Percentiles rank a stretch among this genome's conserved stretches.
phyloP scores from a whole-genome alignment of 148 eudicot genomes.

The Spergularia marina region DNA sequence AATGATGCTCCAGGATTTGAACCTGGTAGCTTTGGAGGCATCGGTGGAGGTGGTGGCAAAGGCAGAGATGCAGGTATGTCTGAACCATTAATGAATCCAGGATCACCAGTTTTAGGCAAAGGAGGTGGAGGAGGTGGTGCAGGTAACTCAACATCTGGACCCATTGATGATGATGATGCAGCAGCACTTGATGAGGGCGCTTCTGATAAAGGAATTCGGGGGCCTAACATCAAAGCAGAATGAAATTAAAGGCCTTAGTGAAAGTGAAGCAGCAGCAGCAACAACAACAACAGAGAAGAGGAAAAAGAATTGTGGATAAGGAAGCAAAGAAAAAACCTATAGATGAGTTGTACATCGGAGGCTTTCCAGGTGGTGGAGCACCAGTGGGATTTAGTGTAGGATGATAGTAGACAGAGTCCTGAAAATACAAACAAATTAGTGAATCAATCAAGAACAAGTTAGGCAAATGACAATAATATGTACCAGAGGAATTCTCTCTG shows the following conservation, averaged over 20 bases:
- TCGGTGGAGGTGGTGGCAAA: constrained; percentile 87
- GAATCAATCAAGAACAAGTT: neutral
- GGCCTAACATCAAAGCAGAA: constrained; percentile 46
- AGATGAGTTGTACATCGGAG: constrained; percentile 93
- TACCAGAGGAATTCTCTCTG: neutral
- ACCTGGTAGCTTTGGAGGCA: constrained; percentile 65
- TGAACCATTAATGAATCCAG: constrained; percentile 45
- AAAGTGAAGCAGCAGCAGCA: neutral
- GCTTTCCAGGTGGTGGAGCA: constrained; percentile 99
- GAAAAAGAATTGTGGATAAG: neutral
- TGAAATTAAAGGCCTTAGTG: neutral
- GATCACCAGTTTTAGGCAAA: constrained; percentile 51
- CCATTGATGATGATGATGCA: constrained; percentile 44
- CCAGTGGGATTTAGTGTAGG: constrained; percentile 95
- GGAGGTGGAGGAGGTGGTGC: constrained; percentile 92
- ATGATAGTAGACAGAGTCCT: constrained; percentile 98
- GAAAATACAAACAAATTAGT: constrained; percentile 19
- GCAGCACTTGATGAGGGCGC: constrained; percentile 33
- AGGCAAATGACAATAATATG: neutral
- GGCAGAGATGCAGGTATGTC: constrained; percentile 61
- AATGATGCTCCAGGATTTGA: constrained; percentile 47
- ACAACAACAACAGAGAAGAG: neutral
- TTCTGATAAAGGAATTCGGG: constrained; percentile 61
- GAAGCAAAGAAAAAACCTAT: constrained; percentile 49
- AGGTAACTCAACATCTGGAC: constrained; percentile 53